Evolutionary conservation across 352 stramenopile species (phyloP).

Genomic region (Phytopythium mirpurense): DNA sequence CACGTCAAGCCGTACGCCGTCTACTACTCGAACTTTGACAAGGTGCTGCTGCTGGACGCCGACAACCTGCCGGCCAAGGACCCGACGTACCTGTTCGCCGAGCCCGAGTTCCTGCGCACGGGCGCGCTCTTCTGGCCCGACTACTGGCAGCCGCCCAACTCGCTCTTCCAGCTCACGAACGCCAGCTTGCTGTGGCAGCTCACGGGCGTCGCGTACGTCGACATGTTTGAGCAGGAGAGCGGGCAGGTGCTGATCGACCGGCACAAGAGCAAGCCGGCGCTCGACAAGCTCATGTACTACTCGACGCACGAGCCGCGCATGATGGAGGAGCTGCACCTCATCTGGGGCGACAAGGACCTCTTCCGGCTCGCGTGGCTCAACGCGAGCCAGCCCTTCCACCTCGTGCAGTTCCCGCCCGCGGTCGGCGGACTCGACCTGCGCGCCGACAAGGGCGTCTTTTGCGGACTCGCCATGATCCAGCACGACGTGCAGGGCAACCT

Average conservation of each 20-base stretch:
- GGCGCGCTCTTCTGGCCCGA: slow-evolving; percentile 86
- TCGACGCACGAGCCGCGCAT: slow-evolving; percentile 63
- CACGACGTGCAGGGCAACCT: slow-evolving; percentile 80
- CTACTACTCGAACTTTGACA: slow-evolving; percentile 86
- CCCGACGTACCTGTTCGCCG: slow-evolving; percentile 81
- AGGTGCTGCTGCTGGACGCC: slow-evolving; percentile 74
- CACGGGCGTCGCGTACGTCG: slow-evolving; percentile 58
- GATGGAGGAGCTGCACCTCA: slow-evolving; percentile 67
- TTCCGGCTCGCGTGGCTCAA: slow-evolving; percentile 83
- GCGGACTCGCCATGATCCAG: slow-evolving; percentile 82
- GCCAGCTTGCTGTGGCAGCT: slow-evolving; percentile 76
- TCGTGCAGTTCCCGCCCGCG: slow-evolving; percentile 62
- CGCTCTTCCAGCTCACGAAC: slow-evolving; percentile 74
- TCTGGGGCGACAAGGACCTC: slow-evolving; percentile 87
- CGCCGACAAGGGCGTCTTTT: slow-evolving; percentile 73
- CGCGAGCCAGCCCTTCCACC: slow-evolving; percentile 71
- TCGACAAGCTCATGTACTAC: slow-evolving; percentile 88
- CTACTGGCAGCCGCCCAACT: slow-evolving; percentile 80
- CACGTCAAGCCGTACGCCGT: slow-evolving; percentile 82
- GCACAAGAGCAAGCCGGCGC: slow-evolving; percentile 58
- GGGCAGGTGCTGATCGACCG: slow-evolving; percentile 83
- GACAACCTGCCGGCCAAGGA: slow-evolving; percentile 81
- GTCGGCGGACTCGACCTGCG: slow-evolving; percentile 66
- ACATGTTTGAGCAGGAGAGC: slow-evolving; percentile 86
- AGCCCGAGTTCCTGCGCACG: slow-evolving; percentile 63